phyloP scores from a whole-genome alignment of 805 yeast species.

The Candida railenensis region DNA sequence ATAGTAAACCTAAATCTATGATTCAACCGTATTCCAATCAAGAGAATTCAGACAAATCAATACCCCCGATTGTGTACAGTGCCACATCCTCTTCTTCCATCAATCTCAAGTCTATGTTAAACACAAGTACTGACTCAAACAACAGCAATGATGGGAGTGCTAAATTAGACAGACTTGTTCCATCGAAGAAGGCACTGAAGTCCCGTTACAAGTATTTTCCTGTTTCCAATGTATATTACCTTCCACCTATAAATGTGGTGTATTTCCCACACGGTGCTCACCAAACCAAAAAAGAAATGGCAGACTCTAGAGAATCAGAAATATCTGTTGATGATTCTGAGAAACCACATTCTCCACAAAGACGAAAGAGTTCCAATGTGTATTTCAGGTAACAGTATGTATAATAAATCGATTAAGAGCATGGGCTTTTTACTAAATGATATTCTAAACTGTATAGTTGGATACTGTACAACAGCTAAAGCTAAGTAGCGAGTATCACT shows the following conservation, averaged over 20 bases:
- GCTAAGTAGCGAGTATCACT: no score
- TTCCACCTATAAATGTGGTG: slow-evolving; percentile 55
- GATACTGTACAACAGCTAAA: no score
- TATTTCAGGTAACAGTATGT: slow-evolving; percentile 21
- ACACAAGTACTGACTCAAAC: background rate
- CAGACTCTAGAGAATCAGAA: slow-evolving; percentile 8
- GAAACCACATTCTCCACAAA: background rate
- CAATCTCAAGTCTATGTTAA: slow-evolving; percentile 7
- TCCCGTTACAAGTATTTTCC: slow-evolving; percentile 48
- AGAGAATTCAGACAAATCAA: slow-evolving; percentile 1
- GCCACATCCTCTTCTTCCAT: slow-evolving; percentile 6
- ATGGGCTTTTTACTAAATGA: no score
- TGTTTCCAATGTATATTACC: slow-evolving; percentile 48
- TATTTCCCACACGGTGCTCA: slow-evolving; percentile 57
- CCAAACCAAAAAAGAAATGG: slow-evolving; percentile 20
- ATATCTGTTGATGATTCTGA: slow-evolving; percentile 1
- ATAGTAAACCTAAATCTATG: background rate
- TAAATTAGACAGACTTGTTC: background rate
- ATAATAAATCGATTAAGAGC: no score
- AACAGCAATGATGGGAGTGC: background rate
- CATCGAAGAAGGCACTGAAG: slow-evolving; percentile 6
- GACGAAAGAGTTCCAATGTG: slow-evolving; percentile 24
- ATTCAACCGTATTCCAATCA: slow-evolving; percentile 7
- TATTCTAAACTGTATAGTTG: no score
- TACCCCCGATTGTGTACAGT: slow-evolving; percentile 8